phyloP scores from a whole-genome alignment of 495 filamentous ascomycete genomes.

The Cercophora scortea region DNA sequence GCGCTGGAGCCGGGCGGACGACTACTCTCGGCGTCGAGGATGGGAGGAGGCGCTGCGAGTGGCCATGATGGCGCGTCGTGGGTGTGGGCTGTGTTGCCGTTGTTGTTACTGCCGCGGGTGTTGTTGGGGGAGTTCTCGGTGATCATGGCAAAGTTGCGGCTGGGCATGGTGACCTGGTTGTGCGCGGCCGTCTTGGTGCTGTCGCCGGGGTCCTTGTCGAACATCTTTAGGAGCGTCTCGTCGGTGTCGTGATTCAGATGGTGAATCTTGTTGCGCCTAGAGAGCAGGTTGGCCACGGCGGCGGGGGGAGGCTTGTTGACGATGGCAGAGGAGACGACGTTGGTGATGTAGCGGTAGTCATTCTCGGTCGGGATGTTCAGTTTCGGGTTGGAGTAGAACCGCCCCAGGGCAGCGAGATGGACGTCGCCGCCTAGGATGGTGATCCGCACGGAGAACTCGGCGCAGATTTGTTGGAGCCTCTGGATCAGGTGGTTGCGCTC shows the following conservation, averaged over 20 bases:
- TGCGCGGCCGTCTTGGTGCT: conserved; percentile 54
- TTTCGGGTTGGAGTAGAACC: conserved; percentile 87
- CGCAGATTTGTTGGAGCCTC: conserved; percentile 64
- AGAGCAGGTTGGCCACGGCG: conserved; percentile 83
- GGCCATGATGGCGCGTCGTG: neutral
- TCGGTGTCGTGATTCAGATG: conserved; percentile 78
- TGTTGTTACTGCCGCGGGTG: neutral
- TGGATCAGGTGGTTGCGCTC: conserved; percentile 71
- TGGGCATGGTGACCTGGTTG: conserved; percentile 87
- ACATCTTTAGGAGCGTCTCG: conserved; percentile 81
- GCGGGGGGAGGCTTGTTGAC: conserved; percentile 88
- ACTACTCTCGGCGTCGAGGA: neutral
- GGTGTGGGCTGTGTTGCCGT: neutral
- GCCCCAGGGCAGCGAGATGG: conserved; percentile 83
- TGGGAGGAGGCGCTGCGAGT: neutral
- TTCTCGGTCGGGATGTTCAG: conserved; percentile 69
- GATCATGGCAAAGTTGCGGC: conserved; percentile 78
- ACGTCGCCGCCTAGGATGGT: conserved; percentile 91
- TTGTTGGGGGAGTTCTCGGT: conserved; percentile 55
- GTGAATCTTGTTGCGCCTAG: conserved; percentile 83
- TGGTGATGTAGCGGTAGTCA: conserved; percentile 90
- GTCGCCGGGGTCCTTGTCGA: conserved; percentile 73
- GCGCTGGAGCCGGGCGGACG: conserved; percentile 11
- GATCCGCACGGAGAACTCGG: conserved; percentile 65
- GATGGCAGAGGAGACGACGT: conserved; percentile 80